phyloP scores from a whole-genome alignment of 73 alveolate species.

The Loxodes magnus region DNA sequence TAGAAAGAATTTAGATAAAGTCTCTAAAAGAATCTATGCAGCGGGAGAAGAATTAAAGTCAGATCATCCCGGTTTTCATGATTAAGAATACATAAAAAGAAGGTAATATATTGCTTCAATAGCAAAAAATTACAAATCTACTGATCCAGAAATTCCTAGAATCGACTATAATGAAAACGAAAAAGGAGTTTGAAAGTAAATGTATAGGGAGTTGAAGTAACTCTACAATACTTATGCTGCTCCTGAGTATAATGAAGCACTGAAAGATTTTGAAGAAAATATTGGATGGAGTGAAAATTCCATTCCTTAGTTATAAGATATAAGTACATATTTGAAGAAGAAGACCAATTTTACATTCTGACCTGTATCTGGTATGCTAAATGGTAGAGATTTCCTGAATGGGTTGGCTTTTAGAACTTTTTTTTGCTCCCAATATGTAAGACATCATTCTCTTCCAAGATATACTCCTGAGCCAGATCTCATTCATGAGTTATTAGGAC shows the following conservation, averaged over 20 bases:
- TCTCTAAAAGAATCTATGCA: too few relatives aligned
- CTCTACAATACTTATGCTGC: neutral
- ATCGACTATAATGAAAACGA: neutral
- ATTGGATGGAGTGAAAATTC: neutral
- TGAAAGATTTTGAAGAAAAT: neutral
- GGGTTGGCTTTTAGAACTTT: neutral
- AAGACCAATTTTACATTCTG: neutral
- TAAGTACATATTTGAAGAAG: neutral
- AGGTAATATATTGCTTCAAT: neutral
- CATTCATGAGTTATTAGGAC: conserved; percentile 71
- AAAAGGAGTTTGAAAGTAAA: neutral
- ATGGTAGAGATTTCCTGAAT: conserved; percentile 6
- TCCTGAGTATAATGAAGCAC: neutral
- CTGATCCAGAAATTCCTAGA: neutral
- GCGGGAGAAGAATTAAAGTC: too few relatives aligned
- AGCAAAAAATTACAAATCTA: neutral
- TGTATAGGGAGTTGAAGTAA: neutral
- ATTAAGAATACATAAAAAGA: neutral
- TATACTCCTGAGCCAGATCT: conserved; percentile 1
- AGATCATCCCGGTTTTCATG: too few relatives aligned
- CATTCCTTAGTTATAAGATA: neutral
- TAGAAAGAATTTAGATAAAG: too few relatives aligned
- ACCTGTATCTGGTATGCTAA: conserved; percentile 1
- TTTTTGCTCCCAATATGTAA: neutral
- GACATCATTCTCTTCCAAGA: conserved; percentile 4